Evolutionary conservation across 179 eudicot genomes (phyloP).

Genomic region (Carnegiea gigantea): DNA sequence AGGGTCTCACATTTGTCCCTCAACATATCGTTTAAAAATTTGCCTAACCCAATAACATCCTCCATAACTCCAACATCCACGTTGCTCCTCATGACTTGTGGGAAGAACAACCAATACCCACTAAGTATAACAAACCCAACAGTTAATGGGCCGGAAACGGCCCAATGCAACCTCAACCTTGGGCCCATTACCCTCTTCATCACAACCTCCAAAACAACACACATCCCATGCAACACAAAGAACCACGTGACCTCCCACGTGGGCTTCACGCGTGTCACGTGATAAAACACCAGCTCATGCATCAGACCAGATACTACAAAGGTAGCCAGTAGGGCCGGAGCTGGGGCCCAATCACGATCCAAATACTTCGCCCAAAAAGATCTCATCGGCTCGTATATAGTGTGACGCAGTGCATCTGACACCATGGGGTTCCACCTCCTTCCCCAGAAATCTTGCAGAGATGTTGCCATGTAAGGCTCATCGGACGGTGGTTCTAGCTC

Average conservation of each 20-base stretch:
- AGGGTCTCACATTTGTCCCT: background rate
- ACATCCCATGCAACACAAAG: constrained; percentile 52
- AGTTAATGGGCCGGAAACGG: constrained; percentile 22
- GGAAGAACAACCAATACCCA: constrained; percentile 56
- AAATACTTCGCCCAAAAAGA: background rate
- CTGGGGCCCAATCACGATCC: constrained; percentile 33
- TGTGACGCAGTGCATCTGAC: constrained; percentile 42
- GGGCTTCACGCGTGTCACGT: constrained; percentile 45
- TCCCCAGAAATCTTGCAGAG: constrained; percentile 77
- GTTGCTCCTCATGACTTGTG: constrained; percentile 38
- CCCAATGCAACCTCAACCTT: constrained; percentile 28
- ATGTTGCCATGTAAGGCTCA: constrained; percentile 61
- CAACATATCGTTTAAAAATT: constrained; percentile 27
- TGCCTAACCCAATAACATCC: background rate
- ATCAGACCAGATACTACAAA: constrained; percentile 56
- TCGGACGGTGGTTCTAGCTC: constrained; percentile 34
- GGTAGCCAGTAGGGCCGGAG: constrained; percentile 30
- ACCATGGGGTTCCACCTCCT: constrained; percentile 76
- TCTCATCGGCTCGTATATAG: constrained; percentile 46
- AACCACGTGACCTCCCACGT: constrained; percentile 58
- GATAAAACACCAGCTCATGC: constrained; percentile 59
- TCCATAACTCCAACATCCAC: constrained; percentile 30
- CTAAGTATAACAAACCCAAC: constrained; percentile 41
- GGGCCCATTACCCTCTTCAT: constrained; percentile 30
- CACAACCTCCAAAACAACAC: constrained; percentile 33